Evolutionary conservation across 2,329 filamentous ascomycete genomes (phyloP).

Genomic region (Aspergillus ustus): DNA sequence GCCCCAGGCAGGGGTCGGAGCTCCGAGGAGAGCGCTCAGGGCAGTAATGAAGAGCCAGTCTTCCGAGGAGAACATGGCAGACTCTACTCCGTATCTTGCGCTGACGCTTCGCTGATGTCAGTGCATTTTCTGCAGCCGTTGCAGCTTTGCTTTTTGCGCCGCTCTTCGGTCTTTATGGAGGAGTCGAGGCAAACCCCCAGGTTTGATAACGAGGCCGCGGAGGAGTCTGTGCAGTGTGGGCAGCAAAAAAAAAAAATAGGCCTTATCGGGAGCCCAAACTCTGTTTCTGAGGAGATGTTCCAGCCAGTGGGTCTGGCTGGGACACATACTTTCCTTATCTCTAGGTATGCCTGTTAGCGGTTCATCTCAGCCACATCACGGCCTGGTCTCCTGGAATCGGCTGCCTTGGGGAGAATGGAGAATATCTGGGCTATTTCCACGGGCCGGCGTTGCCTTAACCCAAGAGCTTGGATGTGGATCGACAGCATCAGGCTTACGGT

Average conservation of each 20-base stretch:
- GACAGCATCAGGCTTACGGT: background rate
- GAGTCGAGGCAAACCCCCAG: slow-evolving; percentile 1
- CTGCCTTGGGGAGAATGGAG: slow-evolving; percentile 1
- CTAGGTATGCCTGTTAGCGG: background rate
- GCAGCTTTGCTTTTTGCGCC: background rate
- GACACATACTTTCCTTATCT: slow-evolving; percentile 12
- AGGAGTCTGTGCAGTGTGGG: slow-evolving; percentile 14
- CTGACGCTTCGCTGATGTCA: background rate
- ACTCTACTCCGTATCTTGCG: background rate
- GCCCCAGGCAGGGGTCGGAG: background rate
- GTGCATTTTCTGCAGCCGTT: background rate
- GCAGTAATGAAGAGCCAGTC: background rate
- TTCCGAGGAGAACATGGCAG: slow-evolving; percentile 1
- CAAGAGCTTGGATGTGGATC: slow-evolving; percentile 3
- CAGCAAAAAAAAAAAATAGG: background rate
- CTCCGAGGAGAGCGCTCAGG: background rate
- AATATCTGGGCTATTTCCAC: slow-evolving; percentile 2
- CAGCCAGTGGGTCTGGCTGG: slow-evolving; percentile 1
- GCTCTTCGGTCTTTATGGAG: background rate
- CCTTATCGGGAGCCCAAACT: slow-evolving; percentile 13
- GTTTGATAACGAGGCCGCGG: background rate
- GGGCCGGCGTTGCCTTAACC: slow-evolving; percentile 1
- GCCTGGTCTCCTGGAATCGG: slow-evolving; percentile 4
- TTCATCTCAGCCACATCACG: slow-evolving; percentile 4
- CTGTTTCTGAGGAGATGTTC: background rate